Percentiles rank a stretch among this genome's conserved stretches.
phyloP scores from a whole-genome alignment of 495 filamentous ascomycete genomes.

The Tuber melanosporum region DNA sequence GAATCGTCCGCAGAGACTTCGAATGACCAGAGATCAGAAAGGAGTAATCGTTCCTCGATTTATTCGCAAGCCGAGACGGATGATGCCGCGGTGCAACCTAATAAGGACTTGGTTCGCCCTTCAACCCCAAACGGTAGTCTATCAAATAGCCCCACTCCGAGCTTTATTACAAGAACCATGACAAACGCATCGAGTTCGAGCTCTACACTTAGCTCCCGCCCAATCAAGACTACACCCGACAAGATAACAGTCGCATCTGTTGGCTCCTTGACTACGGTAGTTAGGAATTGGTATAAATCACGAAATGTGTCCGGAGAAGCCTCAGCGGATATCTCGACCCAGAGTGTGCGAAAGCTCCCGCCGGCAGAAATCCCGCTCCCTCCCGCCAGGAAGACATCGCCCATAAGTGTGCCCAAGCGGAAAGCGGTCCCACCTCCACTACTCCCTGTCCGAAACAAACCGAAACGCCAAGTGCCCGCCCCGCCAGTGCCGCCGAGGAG shows the following conservation, averaged over 20 bases:
- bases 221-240: conserved; percentile 38
- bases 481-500: conserved; percentile 46
- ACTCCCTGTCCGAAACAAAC: conserved; percentile 40
- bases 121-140: conserved; percentile 44
- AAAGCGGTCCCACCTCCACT: conserved; percentile 52
- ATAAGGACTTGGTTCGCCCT: not conserved
- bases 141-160: conserved; percentile 46
- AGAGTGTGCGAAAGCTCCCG: conserved; percentile 59
- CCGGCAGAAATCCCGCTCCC: conserved; percentile 63
- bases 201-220: conserved; percentile 12
- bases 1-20: conserved; percentile 7
- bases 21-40: conserved; percentile 25
- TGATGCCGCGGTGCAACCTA: not conserved
- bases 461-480: conserved; percentile 43
- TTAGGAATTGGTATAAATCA: conserved; percentile 67
- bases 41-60: conserved; percentile 40
- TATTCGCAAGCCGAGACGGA: conserved; percentile 4
- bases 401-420: conserved; percentile 55
- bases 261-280: conserved; percentile 65
- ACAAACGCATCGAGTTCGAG: conserved; percentile 17
- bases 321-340: conserved; percentile 55
- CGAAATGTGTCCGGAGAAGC: conserved; percentile 44
- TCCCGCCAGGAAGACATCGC: conserved; percentile 52
- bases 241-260: conserved; percentile 52
- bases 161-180: conserved; percentile 40